Evolutionary conservation across 768 basidiomycete species (phyloP).

Genomic region (Coprinopsis marcescibilis): DNA sequence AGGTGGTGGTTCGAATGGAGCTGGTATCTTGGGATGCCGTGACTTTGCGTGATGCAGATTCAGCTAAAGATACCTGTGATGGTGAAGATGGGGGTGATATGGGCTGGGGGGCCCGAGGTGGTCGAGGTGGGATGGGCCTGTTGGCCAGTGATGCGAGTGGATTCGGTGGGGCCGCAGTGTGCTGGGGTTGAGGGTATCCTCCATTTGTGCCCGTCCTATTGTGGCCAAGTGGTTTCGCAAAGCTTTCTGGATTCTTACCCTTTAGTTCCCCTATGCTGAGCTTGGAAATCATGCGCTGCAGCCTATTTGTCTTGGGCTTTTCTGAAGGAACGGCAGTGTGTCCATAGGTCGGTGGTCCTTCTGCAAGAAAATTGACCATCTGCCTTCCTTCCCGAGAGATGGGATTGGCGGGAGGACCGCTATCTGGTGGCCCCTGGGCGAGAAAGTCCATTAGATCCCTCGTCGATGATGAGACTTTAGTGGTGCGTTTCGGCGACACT

Average conservation of each 20-base stretch:
- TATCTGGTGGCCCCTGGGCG: slow-evolving; percentile 48
- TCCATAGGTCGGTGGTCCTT: slow-evolving; percentile 44
- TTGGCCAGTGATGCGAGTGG: slow-evolving; percentile 47
- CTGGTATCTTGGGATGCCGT: neutral
- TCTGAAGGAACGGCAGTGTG: slow-evolving; percentile 29
- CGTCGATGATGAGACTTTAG: slow-evolving; percentile 37
- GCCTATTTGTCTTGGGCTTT: slow-evolving; percentile 51
- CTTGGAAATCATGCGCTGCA: slow-evolving; percentile 82
- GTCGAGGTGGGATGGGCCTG: slow-evolving; percentile 56
- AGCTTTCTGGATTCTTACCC: slow-evolving; percentile 17
- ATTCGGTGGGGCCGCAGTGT: slow-evolving; percentile 12
- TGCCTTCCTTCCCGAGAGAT: slow-evolving; percentile 43
- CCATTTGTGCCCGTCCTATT: too few species aligned
- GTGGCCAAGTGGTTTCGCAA: slow-evolving; percentile 17
- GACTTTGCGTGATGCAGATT: slow-evolving; percentile 15
- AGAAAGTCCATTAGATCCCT: slow-evolving; percentile 54
- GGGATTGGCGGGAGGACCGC: slow-evolving; percentile 19
- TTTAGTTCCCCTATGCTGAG: slow-evolving; percentile 54
- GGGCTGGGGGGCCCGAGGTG: slow-evolving; percentile 40
- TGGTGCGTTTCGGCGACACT: slow-evolving; percentile 17
- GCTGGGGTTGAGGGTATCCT: slow-evolving; percentile 7
- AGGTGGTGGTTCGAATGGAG: neutral
- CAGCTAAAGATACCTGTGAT: slow-evolving; percentile 33
- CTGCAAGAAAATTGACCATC: slow-evolving; percentile 52
- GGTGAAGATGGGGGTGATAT: slow-evolving; percentile 44